These are phyloP conservation scores for Musa schizocarpa DNA, from an alignment of 176 grass and related monocot species.

Conservation along the genomic window DNA sequence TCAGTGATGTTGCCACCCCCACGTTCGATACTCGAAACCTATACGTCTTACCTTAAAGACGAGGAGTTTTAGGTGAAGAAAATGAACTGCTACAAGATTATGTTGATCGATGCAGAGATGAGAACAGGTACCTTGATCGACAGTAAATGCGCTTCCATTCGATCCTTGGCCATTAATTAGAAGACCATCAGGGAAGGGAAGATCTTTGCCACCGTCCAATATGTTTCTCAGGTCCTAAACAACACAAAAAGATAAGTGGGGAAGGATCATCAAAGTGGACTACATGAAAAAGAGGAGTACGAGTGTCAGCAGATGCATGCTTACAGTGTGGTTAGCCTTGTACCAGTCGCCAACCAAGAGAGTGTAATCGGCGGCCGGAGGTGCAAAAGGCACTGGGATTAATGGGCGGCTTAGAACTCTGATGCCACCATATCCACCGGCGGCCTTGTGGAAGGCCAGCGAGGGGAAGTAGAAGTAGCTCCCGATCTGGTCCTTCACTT, in stretches of 20 bases:
- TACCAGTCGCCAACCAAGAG: constrained; percentile 8
- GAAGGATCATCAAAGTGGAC: too few species aligned
- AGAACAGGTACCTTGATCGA: constrained; percentile 35
- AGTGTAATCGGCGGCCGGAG: neutral
- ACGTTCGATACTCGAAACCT: constrained; percentile 78
- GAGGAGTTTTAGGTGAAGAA: neutral
- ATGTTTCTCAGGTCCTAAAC: constrained; percentile 50
- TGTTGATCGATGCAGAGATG: too few species aligned
- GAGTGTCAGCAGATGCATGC: neutral
- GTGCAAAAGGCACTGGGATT: constrained; percentile 6
- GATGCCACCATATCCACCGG: constrained; percentile 3
- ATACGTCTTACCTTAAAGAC: constrained; percentile 52
- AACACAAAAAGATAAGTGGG: neutral
- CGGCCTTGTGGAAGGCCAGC: constrained; percentile 2
- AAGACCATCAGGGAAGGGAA: constrained; percentile 54
- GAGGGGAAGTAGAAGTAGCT: constrained; percentile 22
- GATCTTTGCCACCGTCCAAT: constrained; percentile 53
- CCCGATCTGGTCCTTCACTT: constrained; percentile 15
- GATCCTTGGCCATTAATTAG: constrained; percentile 56
- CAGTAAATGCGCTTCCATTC: constrained; percentile 60
- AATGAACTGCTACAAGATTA: too few species aligned
- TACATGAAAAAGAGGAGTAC: too few species aligned
- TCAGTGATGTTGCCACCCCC: constrained; percentile 57
- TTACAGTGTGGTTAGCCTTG: neutral
- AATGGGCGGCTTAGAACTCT: neutral